Conservation (phyloP, 2,329 filamentous ascomycete genomes). For the Hypomyces perniciosus region DNA sequence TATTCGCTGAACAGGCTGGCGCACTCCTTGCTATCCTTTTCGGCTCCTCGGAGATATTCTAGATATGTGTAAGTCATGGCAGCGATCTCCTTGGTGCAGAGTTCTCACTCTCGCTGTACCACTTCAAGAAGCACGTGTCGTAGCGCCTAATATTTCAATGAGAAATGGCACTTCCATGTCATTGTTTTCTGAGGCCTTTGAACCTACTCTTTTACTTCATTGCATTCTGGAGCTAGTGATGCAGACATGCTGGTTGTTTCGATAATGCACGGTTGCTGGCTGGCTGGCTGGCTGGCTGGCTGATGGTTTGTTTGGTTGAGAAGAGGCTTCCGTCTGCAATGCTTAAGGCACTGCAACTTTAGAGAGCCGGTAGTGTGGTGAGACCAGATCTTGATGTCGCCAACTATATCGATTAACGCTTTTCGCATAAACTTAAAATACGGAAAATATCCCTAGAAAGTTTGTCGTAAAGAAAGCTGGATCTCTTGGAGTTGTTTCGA, state of each 20-base stretch:
- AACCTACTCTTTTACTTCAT: slow-evolving; percentile 86
- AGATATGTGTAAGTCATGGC: slow-evolving; percentile 3
- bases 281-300: too few species aligned
- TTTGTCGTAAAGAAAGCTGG: too few species aligned
- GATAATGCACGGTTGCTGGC: too few species aligned
- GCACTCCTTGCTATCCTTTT: slow-evolving; percentile 78
- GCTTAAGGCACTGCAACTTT: too few species aligned
- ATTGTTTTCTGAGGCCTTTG: background rate
- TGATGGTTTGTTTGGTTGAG: too few species aligned
- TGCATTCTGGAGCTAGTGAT: slow-evolving; percentile 90
- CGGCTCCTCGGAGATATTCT: slow-evolving; percentile 87
- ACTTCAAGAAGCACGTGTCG: slow-evolving; percentile 96
- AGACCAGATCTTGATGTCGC: too few species aligned
- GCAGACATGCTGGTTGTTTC: slow-evolving; percentile 64
- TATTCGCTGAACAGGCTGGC: slow-evolving; percentile 82
- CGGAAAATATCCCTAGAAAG: too few species aligned
- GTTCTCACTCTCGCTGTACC: slow-evolving; percentile 93
- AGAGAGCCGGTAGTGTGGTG: too few species aligned
- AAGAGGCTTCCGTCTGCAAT: too few species aligned
- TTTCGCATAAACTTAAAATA: too few species aligned
- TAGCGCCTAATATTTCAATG: slow-evolving; percentile 59
- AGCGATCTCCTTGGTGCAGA: slow-evolving; percentile 13
- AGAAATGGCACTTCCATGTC: background rate
- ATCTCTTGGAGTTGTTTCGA: too few species aligned
- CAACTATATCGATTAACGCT: too few species aligned